Evolutionary conservation across 2,329 filamentous ascomycete genomes (phyloP), one percentile per base, ranked within the genome.

Genomic region (Decorospora gaudefroyi): DNA sequence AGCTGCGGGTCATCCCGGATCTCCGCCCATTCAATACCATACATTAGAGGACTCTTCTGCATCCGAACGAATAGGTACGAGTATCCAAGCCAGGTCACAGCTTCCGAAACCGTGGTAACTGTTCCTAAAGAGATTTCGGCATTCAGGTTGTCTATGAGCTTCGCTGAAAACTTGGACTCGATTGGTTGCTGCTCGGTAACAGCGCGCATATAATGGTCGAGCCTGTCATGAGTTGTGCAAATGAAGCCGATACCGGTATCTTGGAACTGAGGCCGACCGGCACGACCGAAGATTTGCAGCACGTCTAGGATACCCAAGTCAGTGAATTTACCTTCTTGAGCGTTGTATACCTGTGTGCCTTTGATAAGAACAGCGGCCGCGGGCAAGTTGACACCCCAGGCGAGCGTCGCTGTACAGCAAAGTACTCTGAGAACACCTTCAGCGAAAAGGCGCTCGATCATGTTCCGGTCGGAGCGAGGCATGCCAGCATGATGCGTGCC

Each of bases 171-270:
- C 46, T 85, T 87, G n/a, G 92, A 97, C 64, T 99, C 93, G 51
- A 99, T 99, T 0, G 95, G 93, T 54, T 95, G 86, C 67, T 99
- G 93, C 54, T 96, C 88, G 7, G 93, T 99, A 2, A 99, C 88
- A 2, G 93, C 91, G 27, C 86, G 86, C 31, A 97, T 77, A 67
- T 99, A 99, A 68, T 99, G 92, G 19, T 86, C 76, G 6, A 99
- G 76, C 66, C 91, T 96, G 69, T 96, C 91, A n/a, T 91, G 87
- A 0, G 90, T 95, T 0, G 95, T 99, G 62, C 90, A 95, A 55
- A 99, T 99, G 78, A 96, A 96, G 53, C 95, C 95, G 57, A 97
- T 96, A 77, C 93, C 93, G 23, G 87, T 93, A 63, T 97, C 93
- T 66, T 97, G 91, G 59, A 96, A 99, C 66, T 99, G 93, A 27